Percentiles rank a stretch among this genome's conserved stretches.
Conservation (phyloP, 2,329 filamentous ascomycete genomes). For the Thielaviopsis cerberus region DNA sequence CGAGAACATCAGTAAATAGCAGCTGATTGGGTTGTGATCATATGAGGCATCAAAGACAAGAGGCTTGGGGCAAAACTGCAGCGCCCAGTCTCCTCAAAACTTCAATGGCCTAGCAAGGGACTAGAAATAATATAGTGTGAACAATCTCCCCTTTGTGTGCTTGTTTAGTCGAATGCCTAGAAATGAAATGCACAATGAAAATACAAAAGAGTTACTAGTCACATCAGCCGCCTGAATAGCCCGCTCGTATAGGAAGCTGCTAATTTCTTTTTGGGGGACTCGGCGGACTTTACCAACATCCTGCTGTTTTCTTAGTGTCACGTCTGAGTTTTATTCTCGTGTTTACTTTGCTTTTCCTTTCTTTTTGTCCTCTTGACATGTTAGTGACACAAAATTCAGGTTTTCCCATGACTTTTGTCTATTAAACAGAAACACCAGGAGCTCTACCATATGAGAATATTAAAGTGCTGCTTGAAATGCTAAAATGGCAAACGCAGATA, state of each 20-base stretch:
- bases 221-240: neutral
- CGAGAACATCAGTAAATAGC: neutral
- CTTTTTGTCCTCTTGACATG: neutral
- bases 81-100: too few species aligned
- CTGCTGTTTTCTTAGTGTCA: neutral
- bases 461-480: neutral
- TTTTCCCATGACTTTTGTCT: neutral
- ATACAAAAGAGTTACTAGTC: neutral
- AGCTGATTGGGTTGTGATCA: neutral
- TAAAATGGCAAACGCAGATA: neutral
- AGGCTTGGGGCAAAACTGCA: neutral
- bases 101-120: too few species aligned
- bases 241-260: neutral
- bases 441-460: neutral
- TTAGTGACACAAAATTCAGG: neutral
- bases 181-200: neutral
- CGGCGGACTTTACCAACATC: neutral
- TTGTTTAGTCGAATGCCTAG: too few species aligned
- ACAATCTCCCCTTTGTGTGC: too few species aligned
- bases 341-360: neutral
- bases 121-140: too few species aligned
- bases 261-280: neutral
- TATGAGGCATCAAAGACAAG: neutral
- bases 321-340: neutral
- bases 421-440: neutral